These are phyloP conservation scores for Thymus mandschuricus DNA, from an alignment of 257 asterid species.

Conservation along the genomic window DNA sequence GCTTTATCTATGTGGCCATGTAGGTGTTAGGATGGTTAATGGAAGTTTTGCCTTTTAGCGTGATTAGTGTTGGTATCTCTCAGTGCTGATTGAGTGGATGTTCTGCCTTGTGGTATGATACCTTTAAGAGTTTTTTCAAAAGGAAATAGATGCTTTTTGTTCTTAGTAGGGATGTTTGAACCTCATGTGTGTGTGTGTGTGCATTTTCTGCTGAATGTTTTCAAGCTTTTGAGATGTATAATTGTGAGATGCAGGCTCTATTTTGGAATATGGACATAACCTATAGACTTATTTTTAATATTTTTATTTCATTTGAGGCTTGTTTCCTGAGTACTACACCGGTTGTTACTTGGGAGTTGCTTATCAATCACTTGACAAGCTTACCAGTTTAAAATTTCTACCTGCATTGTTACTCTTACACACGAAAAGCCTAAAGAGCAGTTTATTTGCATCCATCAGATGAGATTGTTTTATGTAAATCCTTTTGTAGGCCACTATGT, in stretches of 20 bases:
- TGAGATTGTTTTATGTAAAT: constrained; percentile 13
- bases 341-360: neutral
- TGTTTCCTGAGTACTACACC: neutral
- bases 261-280: neutral
- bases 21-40: neutral
- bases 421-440: neutral
- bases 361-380: neutral
- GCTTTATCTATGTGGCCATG: neutral
- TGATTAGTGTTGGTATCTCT: neutral
- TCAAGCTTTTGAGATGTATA: neutral
- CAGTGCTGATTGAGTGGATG: neutral
- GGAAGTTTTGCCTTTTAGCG: neutral
- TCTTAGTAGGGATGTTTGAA: neutral
- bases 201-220: neutral
- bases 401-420: neutral
- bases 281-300: neutral
- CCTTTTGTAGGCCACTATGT: constrained; percentile 76
- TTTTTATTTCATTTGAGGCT: neutral
- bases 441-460: constrained; percentile 14
- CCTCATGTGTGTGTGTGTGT: neutral
- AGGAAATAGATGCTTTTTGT: constrained; percentile 6
- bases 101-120: constrained; percentile 3
- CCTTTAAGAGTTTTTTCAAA: neutral
- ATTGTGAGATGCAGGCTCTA: neutral
- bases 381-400: neutral